Evolutionary conservation across 2,329 filamentous ascomycete species (phyloP), one percentile per base, ranked within the genome.

Genomic region (Penicillium sp.): DNA sequence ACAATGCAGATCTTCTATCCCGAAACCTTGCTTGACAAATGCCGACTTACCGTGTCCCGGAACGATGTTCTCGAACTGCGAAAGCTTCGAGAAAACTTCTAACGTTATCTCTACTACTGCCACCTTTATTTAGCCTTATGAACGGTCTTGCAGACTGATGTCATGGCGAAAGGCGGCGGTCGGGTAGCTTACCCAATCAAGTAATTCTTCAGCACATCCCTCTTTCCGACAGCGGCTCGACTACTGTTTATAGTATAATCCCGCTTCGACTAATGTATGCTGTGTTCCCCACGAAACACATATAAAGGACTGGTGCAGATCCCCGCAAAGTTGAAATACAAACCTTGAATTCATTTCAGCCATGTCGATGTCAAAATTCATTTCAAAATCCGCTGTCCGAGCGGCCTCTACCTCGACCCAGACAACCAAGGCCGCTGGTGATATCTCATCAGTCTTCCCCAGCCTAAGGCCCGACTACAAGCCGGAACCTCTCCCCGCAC

Each of bases 361-460:
- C 6, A 71, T 70, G 69, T 57, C 66, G 1, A 61, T 70, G 50
- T 71, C 69, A 48, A 67, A 57, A 52, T 38, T 71, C 37, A 61
- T 74, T 13, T 63, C 70, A 16, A 69, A 63, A 50, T 56, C 64
- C 2, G 59, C 66, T 53, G 54, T 63, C 37, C 66, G 71, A 9
- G 66, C 69, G n/a, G 69, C 67, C 4, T 63, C 72, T n/a, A 61
- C 66, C 24, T 50, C 69, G 13, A 63, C 70, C 11, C 69, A 70
- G 35, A 66, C 70, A 32, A 77, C 75, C 35, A 79, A 79, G 61
- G 72, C 74, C 13, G 72, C 71, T 2, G 76, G 76, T 31, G 77
- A 80, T 61, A 79, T 80, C 52, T 78, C 76, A 4, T 78, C 75
- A 11, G 76, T 79, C n/a, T 80, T 80, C 55, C 76, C 76, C 2